Base-by-base conservation (phyloP, 768 basidiomycete genomes). In the Suillus brevipes region DNA sequence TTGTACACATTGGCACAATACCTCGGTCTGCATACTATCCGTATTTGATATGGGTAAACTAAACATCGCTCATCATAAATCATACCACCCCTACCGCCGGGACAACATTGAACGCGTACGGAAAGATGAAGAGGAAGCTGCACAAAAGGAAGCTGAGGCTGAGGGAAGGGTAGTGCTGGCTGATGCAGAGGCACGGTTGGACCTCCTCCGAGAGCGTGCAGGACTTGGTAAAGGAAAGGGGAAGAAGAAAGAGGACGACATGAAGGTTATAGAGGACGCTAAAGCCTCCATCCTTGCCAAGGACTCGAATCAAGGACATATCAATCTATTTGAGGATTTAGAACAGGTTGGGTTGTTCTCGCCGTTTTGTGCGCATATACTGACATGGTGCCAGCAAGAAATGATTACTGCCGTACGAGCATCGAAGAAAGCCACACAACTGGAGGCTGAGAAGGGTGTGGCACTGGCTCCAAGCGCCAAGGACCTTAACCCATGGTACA, bases 61-160 rank as follows among this genome's bases (percentile, higher is more conserved):
- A 28, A 93, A 93, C 73, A 94, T 94, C 74, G 92, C 92, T 14
- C 92, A 94, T 75, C 92, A 94, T 81, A 95, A 95, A 73, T 93
- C 91, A 1, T 94, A 94, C 75, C 92, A 95, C 68, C 92, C 92
- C 0, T 94, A 94, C 72, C 79, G 92, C 45, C 77, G 88, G 50
- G 93, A 95, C 74, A 95, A 95, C 71, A 91, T 94, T 65, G 91
- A 92, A 65, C 85, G 84, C 23, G 91, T 95, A 1, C 80, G 87
- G n/a, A 78, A 73, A 64, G 92, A 95, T 83, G 92, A 95, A 78
- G 93, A 91, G 71, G 90, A 89, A 73, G 93, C 91, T 16, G 78
- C 82, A 2, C 77, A 76, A 45, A 83, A 89, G 66, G 89, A 91
- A 68, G 85, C 84, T 20, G 83, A 85, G 65, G 87, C 90, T 72